phyloP scores from a whole-genome alignment of 2,329 filamentous ascomycete species.

The Xylariaceae sp. region DNA sequence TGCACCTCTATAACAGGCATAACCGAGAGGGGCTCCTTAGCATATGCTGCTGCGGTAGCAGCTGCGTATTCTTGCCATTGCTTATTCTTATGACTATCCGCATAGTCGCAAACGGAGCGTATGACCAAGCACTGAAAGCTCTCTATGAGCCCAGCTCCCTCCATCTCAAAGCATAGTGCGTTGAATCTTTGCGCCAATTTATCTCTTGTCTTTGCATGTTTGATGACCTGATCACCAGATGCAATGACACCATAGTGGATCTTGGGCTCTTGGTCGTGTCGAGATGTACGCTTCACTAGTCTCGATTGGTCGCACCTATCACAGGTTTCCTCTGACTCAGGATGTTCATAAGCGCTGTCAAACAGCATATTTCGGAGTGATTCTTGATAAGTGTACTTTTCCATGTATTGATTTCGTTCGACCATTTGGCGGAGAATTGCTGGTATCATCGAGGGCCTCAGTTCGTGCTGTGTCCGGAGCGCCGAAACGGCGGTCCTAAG shows the following conservation, averaged over 20 bases:
- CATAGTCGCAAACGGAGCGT: too few species aligned
- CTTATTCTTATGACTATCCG: too few species aligned
- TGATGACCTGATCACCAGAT: too few species aligned
- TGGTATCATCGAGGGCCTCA: not conserved
- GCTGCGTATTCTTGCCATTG: too few species aligned
- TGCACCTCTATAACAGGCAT: too few species aligned
- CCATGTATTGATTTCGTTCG: not conserved
- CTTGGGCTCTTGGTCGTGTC: not conserved
- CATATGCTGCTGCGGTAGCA: too few species aligned
- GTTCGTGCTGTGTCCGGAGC: not conserved
- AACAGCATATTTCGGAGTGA: conserved; percentile 7
- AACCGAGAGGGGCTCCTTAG: too few species aligned
- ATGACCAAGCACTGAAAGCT: too few species aligned
- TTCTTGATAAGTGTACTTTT: conserved; percentile 3
- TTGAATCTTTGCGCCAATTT: too few species aligned
- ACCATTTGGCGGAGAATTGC: not conserved
- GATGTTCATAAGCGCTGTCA: conserved; percentile 1
- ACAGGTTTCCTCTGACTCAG: not conserved
- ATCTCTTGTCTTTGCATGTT: too few species aligned
- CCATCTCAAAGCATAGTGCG: conserved; percentile 32
- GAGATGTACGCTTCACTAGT: not conserved
- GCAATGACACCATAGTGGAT: too few species aligned
- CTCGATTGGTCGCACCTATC: not conserved
- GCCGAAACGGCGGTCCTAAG: conserved; percentile 2
- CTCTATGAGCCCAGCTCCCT: too few species aligned